Evolutionary conservation across 129 eudicot genomes (phyloP).

Genomic region (Flaveria linearis): DNA sequence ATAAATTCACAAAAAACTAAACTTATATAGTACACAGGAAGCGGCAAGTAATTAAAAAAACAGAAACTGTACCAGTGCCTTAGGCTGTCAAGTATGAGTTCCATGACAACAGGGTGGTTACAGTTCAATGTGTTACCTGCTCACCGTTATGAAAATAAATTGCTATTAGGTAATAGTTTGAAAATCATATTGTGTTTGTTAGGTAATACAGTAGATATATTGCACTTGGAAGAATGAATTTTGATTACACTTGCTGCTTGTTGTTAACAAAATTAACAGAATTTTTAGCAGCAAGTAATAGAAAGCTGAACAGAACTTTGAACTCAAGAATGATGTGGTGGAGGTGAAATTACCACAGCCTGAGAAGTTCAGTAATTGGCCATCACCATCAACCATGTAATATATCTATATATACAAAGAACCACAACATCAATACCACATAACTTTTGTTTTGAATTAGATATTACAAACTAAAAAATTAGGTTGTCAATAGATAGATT

Average conservation of each 20-base stretch:
- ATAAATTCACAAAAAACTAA: neutral
- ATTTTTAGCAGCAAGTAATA: conserved; percentile 5
- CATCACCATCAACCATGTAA: conserved; percentile 78
- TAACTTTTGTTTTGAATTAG: conserved; percentile 5
- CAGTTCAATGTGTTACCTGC: conserved; percentile 96
- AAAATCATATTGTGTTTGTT: neutral
- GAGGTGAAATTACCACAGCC: conserved; percentile 77
- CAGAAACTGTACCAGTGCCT: conserved; percentile 77
- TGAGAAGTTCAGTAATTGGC: conserved; percentile 74
- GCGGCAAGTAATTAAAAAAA: conserved; percentile 16
- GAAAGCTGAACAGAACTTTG: neutral
- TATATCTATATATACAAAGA: conserved; percentile 55
- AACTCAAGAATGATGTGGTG: conserved; percentile 14
- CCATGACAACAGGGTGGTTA: conserved; percentile 99
- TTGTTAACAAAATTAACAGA: neutral
- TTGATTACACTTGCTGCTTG: neutral
- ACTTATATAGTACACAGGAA: neutral
- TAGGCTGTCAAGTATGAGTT: conserved; percentile 93
- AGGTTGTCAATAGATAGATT: neutral
- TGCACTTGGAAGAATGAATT: neutral
- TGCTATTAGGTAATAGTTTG: neutral
- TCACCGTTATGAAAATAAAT: conserved; percentile 8
- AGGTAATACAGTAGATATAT: neutral
- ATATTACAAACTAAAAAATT: neutral
- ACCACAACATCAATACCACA: conserved; percentile 23